phyloP scores from a whole-genome alignment of 164 flowering plant genomes.

The Umbilicus rupestris region DNA sequence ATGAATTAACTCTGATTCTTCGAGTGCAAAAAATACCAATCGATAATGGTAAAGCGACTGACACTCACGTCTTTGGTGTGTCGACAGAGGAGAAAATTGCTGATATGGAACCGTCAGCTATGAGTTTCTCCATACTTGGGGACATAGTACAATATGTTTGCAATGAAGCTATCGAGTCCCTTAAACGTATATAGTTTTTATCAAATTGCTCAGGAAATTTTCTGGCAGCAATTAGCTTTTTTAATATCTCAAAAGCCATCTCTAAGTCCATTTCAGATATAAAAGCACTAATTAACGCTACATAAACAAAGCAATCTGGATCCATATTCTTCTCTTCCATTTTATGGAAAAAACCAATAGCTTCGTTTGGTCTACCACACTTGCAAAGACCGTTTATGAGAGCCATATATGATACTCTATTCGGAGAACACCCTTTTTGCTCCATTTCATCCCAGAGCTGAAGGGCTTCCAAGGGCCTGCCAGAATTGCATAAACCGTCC shows the following conservation, averaged over 20 bases:
- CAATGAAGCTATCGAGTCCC: constrained; percentile 31
- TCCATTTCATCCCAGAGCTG: constrained; percentile 60
- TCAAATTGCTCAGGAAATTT: constrained; percentile 35
- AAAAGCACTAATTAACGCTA: constrained; percentile 44
- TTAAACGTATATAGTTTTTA: constrained; percentile 28
- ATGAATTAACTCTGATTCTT: neutral
- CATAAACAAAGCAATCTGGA: constrained; percentile 47
- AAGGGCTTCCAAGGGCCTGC: constrained; percentile 61
- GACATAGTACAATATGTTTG: constrained; percentile 38
- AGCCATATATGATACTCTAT: constrained; percentile 59
- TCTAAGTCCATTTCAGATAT: constrained; percentile 21
- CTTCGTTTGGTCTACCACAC: constrained; percentile 41
- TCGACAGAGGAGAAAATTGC: constrained; percentile 7
- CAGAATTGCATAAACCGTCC: constrained; percentile 60
- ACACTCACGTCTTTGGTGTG: neutral
- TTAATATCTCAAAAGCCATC: constrained; percentile 40
- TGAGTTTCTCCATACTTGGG: constrained; percentile 31
- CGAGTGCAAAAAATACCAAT: neutral
- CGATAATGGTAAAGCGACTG: neutral
- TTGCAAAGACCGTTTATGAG: constrained; percentile 74
- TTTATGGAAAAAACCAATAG: constrained; percentile 35
- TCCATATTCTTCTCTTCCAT: constrained; percentile 57
- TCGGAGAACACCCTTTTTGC: constrained; percentile 49
- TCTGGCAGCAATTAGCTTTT: constrained; percentile 39
- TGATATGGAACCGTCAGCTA: constrained; percentile 38